Evolutionary conservation across 164 flowering plant species (phyloP).

Genomic region (Umbellularia californica): DNA sequence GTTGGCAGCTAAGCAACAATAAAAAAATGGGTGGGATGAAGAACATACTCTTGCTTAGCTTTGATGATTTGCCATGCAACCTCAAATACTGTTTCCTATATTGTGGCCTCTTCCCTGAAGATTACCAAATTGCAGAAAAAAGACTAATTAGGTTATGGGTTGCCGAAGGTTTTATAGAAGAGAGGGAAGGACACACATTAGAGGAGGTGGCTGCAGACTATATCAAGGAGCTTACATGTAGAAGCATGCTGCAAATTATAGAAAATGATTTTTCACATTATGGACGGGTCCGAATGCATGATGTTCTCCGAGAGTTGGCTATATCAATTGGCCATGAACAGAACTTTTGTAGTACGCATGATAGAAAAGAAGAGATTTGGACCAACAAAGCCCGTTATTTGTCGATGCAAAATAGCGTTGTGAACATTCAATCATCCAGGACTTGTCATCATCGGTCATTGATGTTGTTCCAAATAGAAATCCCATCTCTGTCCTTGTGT

Average conservation of each 20-base stretch:
- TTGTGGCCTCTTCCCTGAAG: constrained; percentile 15
- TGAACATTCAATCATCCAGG: not conserved
- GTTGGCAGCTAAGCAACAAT: constrained; percentile 33
- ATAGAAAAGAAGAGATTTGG: not conserved
- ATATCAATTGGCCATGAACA: not conserved
- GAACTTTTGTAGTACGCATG: not conserved
- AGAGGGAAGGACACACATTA: constrained; percentile 22
- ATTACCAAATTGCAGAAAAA: constrained; percentile 26
- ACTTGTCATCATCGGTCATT: not conserved
- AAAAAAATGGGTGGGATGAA: not conserved
- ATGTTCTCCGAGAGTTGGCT: not conserved
- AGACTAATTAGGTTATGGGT: constrained; percentile 42
- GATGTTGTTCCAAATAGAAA: not conserved
- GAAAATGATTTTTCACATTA: not conserved
- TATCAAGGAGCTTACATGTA: constrained; percentile 33
- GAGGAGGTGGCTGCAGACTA: constrained; percentile 14
- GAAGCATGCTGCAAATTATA: constrained; percentile 41
- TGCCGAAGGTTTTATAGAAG: constrained; percentile 43
- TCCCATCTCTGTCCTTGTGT: not conserved
- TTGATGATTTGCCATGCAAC: no score
- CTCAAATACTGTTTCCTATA: no score
- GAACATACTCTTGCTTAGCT: no score
- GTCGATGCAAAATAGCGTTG: not conserved
- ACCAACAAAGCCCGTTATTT: not conserved
- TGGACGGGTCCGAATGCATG: not conserved